Conservation (phyloP, 495 filamentous ascomycete species). For the Aspergillus avenaceus region DNA sequence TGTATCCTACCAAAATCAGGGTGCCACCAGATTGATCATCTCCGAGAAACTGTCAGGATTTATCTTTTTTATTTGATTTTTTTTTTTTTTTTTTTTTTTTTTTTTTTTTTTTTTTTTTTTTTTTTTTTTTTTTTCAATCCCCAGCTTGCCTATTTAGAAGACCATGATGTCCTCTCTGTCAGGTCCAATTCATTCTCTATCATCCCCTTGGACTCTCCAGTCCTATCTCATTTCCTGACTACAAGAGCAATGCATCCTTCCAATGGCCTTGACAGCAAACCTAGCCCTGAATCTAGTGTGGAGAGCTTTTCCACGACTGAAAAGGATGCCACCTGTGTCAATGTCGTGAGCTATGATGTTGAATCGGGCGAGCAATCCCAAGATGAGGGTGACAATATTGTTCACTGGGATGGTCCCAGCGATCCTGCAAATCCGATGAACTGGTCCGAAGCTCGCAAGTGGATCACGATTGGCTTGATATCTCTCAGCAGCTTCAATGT, state of each 20-base stretch:
- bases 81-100: neutral
- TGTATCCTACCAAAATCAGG: slow-evolving; percentile 3
- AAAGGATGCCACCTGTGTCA: slow-evolving; percentile 1
- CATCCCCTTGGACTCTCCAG: neutral
- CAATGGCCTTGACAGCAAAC: neutral
- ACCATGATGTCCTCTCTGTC: neutral
- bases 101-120: no score
- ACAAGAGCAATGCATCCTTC: neutral
- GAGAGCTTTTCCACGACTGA: neutral
- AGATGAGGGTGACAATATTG: slow-evolving; percentile 4
- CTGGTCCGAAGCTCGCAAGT: slow-evolving; percentile 38
- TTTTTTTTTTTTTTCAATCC: no score
- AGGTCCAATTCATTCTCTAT: neutral
- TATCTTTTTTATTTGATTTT: neutral
- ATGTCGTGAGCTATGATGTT: neutral
- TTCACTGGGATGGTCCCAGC: slow-evolving; percentile 16
- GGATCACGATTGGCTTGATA: slow-evolving; percentile 35
- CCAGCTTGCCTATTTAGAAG: neutral
- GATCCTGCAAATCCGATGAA: slow-evolving; percentile 40
- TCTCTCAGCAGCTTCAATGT: slow-evolving; percentile 31
- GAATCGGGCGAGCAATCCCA: slow-evolving; percentile 1
- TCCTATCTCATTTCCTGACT: neutral
- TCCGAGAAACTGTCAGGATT: neutral
- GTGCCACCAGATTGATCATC: neutral
- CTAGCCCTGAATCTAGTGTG: neutral